phyloP scores from a whole-genome alignment of 805 yeast genomes.

The Debaryomyces prosopidis region DNA sequence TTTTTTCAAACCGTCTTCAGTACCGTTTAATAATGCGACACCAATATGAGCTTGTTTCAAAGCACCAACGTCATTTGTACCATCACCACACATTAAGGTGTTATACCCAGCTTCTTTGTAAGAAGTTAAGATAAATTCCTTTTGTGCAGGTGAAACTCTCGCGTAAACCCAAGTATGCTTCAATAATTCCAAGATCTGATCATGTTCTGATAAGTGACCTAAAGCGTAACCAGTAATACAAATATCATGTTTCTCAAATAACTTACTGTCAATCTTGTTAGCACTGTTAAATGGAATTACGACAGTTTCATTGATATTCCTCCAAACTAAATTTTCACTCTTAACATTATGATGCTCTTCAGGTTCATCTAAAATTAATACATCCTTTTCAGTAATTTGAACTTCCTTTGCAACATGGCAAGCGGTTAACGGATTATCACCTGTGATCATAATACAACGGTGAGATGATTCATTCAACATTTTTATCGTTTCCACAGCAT shows the following conservation, averaged over 20 bases:
- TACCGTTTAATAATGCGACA: constrained; percentile 95
- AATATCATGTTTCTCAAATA: constrained; percentile 72
- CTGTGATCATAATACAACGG: constrained; percentile 96
- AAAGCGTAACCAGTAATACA: constrained; percentile 95
- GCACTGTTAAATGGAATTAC: constrained; percentile 65
- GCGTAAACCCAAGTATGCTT: constrained; percentile 97
- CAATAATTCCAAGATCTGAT: constrained; percentile 69
- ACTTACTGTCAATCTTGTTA: constrained; percentile 52
- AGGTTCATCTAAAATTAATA: constrained; percentile 82
- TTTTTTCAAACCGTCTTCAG: constrained; percentile 90
- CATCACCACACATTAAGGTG: constrained; percentile 99
- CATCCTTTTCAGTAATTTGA: constrained; percentile 78
- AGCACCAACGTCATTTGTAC: constrained; percentile 99
- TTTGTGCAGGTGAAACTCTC: constrained; percentile 94
- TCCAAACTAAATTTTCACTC: constrained; percentile 71
- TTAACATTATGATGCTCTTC: constrained; percentile 59
- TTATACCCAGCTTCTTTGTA: constrained; percentile 86
- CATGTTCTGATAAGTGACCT: constrained; percentile 60
- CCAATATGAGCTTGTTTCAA: constrained; percentile 98
- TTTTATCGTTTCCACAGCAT: constrained; percentile 84
- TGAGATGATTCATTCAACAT: constrained; percentile 96
- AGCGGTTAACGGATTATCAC: constrained; percentile 98
- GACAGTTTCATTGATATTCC: constrained; percentile 76
- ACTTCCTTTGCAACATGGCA: constrained; percentile 97
- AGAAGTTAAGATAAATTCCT: constrained; percentile 83